Evolutionary conservation across 2,329 filamentous ascomycete genomes (phyloP).

Genomic region (Sporothrix pallida): DNA sequence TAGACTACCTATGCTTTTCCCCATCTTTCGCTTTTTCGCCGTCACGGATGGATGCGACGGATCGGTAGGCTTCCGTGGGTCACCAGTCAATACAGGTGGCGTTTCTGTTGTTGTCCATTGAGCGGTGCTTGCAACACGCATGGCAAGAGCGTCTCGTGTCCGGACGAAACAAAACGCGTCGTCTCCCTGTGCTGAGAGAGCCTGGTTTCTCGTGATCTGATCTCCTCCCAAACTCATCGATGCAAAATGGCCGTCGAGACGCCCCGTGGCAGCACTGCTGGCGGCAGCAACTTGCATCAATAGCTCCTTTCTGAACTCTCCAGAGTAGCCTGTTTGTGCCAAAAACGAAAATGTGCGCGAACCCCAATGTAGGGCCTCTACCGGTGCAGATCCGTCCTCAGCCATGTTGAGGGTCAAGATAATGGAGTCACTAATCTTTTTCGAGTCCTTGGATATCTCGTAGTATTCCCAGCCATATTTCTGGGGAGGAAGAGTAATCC

Average conservation of each 20-base stretch:
- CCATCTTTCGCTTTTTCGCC: background rate
- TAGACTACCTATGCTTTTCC: conserved; percentile 12
- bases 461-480: background rate
- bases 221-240: conserved; percentile 26
- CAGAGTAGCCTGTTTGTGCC: background rate
- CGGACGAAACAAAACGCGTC: conserved; percentile 18
- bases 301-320: background rate
- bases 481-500: background rate
- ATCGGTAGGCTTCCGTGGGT: background rate
- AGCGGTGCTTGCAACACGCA: background rate
- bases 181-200: background rate
- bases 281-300: background rate
- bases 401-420: conserved; percentile 26
- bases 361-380: conserved; percentile 20
- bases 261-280: background rate
- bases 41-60: background rate
- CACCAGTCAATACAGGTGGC: background rate
- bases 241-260: conserved; percentile 7
- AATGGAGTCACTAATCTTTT: background rate
- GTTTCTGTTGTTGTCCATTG: background rate
- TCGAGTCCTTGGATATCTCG: background rate
- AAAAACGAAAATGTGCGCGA: conserved; percentile 31
- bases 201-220: background rate
- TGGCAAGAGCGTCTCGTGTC: background rate
- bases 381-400: background rate